These are phyloP conservation scores for Candida endomychidarum DNA, from an alignment of 805 yeast genomes.

Conservation along the genomic window DNA sequence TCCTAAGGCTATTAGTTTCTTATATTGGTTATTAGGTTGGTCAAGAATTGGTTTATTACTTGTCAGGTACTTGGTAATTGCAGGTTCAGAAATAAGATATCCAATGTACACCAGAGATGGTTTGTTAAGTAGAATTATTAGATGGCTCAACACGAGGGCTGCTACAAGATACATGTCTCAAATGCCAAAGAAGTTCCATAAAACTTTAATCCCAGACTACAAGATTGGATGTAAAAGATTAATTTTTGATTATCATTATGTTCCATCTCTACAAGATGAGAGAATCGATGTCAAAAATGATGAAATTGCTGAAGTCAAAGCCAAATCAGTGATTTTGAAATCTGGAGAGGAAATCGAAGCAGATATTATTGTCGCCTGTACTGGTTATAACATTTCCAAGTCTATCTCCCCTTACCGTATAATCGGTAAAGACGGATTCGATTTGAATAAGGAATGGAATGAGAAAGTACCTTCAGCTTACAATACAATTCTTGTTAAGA, in stretches of 20 bases:
- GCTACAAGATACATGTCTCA: conserved; percentile 26
- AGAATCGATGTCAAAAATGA: conserved; percentile 23
- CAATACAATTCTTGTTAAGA: conserved; percentile 31
- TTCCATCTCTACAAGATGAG: conserved; percentile 33
- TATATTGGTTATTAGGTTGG: conserved; percentile 26
- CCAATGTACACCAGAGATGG: conserved; percentile 37
- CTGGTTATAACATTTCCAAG: conserved; percentile 34
- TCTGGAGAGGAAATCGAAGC: conserved; percentile 30
- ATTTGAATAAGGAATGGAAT: conserved; percentile 26
- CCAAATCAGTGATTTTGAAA: conserved; percentile 27
- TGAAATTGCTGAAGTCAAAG: conserved; percentile 21
- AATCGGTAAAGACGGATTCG: conserved; percentile 27
- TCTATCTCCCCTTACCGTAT: conserved; percentile 20
- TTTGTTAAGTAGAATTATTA: conserved; percentile 23
- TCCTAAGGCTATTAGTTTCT: conserved; percentile 21
- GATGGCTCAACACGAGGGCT: conserved; percentile 23
- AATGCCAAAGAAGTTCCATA: conserved; percentile 35
- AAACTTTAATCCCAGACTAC: conserved; percentile 34
- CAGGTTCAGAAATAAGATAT: conserved; percentile 32
- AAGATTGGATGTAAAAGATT: conserved; percentile 44
- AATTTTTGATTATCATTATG: conserved; percentile 37
- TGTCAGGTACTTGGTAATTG: conserved; percentile 27
- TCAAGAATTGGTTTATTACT: conserved; percentile 28
- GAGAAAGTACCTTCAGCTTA: conserved; percentile 35
- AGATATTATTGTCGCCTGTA: conserved; percentile 43